Evolutionary conservation across 345 rosid genomes (phyloP).

Genomic region (Salix koriyanagi): DNA sequence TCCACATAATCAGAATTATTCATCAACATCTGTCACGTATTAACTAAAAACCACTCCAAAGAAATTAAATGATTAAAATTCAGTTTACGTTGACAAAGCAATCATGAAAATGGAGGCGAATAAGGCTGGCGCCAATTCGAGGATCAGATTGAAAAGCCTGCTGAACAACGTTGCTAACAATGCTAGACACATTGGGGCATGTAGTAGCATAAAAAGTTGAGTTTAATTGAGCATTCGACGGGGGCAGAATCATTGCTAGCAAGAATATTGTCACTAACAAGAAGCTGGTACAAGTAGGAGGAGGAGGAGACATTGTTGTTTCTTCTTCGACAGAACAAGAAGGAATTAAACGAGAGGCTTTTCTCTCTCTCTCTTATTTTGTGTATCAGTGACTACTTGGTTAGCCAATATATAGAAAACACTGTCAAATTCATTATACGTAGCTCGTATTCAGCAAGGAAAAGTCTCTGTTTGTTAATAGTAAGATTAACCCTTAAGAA

Average conservation of each 20-base stretch:
- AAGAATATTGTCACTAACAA: background rate
- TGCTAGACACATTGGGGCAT: conserved; percentile 60
- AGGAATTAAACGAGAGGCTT: too few relatives aligned
- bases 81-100: conserved; percentile 65
- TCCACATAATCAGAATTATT: background rate
- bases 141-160: conserved; percentile 57
- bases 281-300: background rate
- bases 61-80: background rate
- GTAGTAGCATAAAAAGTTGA: conserved; percentile 50
- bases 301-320: background rate
- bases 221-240: conserved; percentile 41
- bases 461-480: background rate
- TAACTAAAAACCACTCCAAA: too few relatives aligned
- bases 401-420: background rate
- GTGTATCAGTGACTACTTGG: background rate
- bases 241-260: background rate
- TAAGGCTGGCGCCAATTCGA: conserved; percentile 69
- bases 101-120: conserved; percentile 83
- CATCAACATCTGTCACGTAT: too few relatives aligned
- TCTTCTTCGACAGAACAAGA: too few relatives aligned
- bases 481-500: background rate
- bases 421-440: background rate
- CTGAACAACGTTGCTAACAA: conserved; percentile 47
- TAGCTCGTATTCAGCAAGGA: background rate
- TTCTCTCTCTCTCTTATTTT: too few relatives aligned